Evolutionary conservation across 1,139 yeast species (phyloP).

Genomic region (Debaryomycetaceae sp.): DNA sequence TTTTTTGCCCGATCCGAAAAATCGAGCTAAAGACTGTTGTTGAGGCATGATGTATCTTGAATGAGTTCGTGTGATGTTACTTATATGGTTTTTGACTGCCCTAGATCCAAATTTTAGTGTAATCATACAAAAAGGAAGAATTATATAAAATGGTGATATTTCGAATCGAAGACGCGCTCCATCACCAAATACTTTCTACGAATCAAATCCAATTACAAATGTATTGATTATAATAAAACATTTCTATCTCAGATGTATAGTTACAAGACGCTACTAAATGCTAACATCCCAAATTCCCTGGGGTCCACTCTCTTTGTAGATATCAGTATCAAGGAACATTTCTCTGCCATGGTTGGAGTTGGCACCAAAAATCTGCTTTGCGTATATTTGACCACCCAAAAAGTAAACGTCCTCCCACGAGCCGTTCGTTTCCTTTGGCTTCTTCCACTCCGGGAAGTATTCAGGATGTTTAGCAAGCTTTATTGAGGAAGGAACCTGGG

Average conservation of each 20-base stretch:
- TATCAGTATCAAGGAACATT: conserved; percentile 66
- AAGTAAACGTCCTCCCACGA: conserved; percentile 69
- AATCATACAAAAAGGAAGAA: not conserved
- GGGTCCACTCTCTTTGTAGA: conserved; percentile 82
- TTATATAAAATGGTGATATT: not conserved
- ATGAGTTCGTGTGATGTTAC: not conserved
- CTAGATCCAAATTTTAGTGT: not conserved
- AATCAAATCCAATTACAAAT: not conserved
- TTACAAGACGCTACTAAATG: conserved; percentile 14
- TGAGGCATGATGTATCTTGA: conserved; percentile 23
- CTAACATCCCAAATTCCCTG: conserved; percentile 53
- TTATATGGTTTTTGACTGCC: not conserved
- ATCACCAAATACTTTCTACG: not conserved
- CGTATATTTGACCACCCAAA: conserved; percentile 83
- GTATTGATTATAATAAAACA: not conserved
- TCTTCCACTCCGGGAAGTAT: conserved; percentile 95
- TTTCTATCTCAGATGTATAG: not conserved
- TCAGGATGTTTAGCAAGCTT: conserved; percentile 76
- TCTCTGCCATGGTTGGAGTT: conserved; percentile 61
- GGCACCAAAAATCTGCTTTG: conserved; percentile 74
- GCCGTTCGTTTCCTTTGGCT: conserved; percentile 55
- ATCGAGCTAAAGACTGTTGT: conserved; percentile 36
- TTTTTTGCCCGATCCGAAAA: conserved; percentile 19
- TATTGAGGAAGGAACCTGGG: conserved; percentile 77
- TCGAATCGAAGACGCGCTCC: not conserved